Evolutionary conservation across 495 filamentous ascomycete genomes (phyloP).

Genomic region (Articulospora tetracladia): DNA sequence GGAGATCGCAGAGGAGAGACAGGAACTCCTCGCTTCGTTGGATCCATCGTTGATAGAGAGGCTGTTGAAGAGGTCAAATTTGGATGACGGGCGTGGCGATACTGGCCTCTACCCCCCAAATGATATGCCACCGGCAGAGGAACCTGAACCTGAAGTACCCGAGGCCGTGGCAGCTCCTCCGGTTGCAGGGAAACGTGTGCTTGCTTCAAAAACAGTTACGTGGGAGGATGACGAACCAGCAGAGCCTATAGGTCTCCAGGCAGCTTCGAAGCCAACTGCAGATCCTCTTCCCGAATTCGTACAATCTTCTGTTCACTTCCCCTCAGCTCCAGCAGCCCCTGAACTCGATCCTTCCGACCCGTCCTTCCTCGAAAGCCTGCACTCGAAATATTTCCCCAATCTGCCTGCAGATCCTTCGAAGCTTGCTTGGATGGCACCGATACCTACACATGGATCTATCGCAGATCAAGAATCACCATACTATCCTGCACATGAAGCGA

Average conservation of each 20-base stretch:
- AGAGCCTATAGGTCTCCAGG: constrained; percentile 15
- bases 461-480: constrained; percentile 70
- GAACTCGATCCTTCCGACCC: constrained; percentile 80
- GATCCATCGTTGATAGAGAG: constrained; percentile 68
- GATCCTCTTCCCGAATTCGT: constrained; percentile 27
- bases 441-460: constrained; percentile 50
- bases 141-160: constrained; percentile 1
- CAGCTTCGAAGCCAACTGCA: constrained; percentile 14
- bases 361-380: constrained; percentile 77
- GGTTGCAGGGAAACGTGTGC: constrained; percentile 23
- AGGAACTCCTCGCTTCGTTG: constrained; percentile 67
- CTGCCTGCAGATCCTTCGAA: constrained; percentile 79
- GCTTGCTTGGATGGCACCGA: constrained; percentile 83
- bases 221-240: constrained; percentile 25
- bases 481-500: constrained; percentile 65
- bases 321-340: constrained; percentile 49
- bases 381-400: constrained; percentile 87
- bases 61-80: constrained; percentile 72
- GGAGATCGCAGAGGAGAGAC: constrained; percentile 73
- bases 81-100: constrained; percentile 53
- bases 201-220: constrained; percentile 17
- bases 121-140: constrained; percentile 19
- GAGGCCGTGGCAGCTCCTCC: constrained; percentile 22
- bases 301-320: constrained; percentile 54
- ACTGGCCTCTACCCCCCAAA: constrained; percentile 18